These are phyloP conservation scores for Falciphora oryzae DNA, from an alignment of 2,329 filamentous ascomycete genomes.

Conservation along the genomic window DNA sequence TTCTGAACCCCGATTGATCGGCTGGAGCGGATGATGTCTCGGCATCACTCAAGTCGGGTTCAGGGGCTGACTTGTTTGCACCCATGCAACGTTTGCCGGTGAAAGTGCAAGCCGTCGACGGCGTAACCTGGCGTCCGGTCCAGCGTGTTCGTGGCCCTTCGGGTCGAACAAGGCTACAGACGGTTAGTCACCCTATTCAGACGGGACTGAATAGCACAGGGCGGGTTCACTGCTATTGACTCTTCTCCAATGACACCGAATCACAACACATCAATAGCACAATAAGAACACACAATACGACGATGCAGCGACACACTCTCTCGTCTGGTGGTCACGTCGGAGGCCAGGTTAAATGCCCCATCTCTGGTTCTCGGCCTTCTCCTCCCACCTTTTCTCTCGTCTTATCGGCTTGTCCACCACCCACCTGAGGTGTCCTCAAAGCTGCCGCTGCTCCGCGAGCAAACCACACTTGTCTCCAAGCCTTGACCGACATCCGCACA, in stretches of 20 bases:
- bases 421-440: not conserved
- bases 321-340: not conserved
- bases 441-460: not conserved
- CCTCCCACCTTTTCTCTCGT: not conserved
- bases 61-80: not conserved
- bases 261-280: not conserved
- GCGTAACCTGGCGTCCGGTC: not conserved
- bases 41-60: not conserved
- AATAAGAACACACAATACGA: not conserved
- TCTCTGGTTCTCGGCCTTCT: not conserved
- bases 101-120: not conserved
- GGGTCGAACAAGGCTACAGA: not conserved
- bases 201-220: not conserved
- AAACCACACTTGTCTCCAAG: not conserved
- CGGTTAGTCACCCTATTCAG: not conserved
- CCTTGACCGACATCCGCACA: not conserved
- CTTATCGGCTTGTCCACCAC: not conserved
- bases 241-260: not conserved
- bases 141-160: not conserved
- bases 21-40: not conserved
- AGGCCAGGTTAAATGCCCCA: not conserved
- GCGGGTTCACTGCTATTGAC: not conserved
- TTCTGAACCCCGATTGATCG: too few species aligned
- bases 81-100: not conserved
- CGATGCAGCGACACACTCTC: not conserved